Conservation (phyloP, 306 rosid genomes). For the Quercus ilex region DNA sequence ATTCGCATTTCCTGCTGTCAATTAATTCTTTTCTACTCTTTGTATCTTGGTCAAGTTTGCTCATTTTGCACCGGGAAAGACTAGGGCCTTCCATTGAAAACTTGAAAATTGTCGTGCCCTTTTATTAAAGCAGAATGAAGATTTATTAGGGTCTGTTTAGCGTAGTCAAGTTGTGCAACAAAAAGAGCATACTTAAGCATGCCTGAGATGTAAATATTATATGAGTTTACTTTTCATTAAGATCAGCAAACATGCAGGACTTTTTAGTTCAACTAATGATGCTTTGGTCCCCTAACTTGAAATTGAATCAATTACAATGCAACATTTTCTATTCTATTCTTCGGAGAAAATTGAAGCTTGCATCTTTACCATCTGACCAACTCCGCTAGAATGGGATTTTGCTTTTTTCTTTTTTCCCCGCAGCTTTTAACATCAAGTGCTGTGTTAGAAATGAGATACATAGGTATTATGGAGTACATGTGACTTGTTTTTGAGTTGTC, state of each 20-base stretch:
- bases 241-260: neutral
- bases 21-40: too few relatives aligned
- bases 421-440: neutral
- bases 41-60: too few relatives aligned
- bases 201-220: neutral
- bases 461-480: neutral
- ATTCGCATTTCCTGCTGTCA: too few relatives aligned
- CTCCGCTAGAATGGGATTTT: neutral
- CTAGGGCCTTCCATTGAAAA: too few relatives aligned
- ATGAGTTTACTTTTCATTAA: neutral
- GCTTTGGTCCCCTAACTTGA: constrained; percentile 4
- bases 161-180: too few relatives aligned
- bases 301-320: neutral
- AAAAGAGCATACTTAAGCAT: neutral
- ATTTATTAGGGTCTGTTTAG: too few relatives aligned
- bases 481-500: neutral
- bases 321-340: neutral
- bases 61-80: too few relatives aligned
- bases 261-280: neutral
- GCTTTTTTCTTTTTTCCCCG: neutral
- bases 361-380: constrained; percentile 2
- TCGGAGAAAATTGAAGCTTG: neutral
- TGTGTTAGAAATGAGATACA: neutral
- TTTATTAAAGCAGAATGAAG: too few relatives aligned
- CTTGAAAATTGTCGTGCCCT: too few relatives aligned